Conservation (phyloP, 2,329 filamentous ascomycete species). For the Colletotrichum endophyticum region DNA sequence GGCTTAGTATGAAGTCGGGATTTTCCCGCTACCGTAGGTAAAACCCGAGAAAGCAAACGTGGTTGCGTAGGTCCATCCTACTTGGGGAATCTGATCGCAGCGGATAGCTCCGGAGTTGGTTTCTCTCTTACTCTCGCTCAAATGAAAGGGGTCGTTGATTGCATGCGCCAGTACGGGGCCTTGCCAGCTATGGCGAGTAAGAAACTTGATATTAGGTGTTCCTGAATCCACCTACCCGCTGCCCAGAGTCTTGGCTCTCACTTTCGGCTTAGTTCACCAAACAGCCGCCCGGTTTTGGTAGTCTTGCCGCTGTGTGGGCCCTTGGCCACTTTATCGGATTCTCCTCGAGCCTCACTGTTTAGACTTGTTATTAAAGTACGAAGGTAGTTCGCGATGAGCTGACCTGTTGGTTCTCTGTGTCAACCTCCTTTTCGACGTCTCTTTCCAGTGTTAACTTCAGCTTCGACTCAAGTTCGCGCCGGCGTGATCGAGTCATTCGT, state of each 20-base stretch:
- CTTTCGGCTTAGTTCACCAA: not conserved
- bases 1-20: not conserved
- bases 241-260: not conserved
- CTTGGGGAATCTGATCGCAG: not conserved
- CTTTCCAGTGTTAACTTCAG: not conserved
- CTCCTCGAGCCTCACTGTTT: not conserved
- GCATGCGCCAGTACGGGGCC: not conserved
- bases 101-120: not conserved
- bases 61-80: not conserved
- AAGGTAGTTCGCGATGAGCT: not conserved
- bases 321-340: not conserved
- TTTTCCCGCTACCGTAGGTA: not conserved
- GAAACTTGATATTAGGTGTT: not conserved
- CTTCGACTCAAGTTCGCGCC: not conserved
- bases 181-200: not conserved
- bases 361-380: not conserved
- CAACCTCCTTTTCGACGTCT: not conserved
- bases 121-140: not conserved
- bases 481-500: not conserved
- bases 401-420: not conserved
- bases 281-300: not conserved
- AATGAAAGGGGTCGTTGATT: not conserved
- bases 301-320: not conserved
- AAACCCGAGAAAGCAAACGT: not conserved
- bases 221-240: not conserved